Evolutionary conservation across 805 yeast species (phyloP), one percentile per base, ranked within the genome.

Genomic region (Blastobotrys mokoenaii): DNA sequence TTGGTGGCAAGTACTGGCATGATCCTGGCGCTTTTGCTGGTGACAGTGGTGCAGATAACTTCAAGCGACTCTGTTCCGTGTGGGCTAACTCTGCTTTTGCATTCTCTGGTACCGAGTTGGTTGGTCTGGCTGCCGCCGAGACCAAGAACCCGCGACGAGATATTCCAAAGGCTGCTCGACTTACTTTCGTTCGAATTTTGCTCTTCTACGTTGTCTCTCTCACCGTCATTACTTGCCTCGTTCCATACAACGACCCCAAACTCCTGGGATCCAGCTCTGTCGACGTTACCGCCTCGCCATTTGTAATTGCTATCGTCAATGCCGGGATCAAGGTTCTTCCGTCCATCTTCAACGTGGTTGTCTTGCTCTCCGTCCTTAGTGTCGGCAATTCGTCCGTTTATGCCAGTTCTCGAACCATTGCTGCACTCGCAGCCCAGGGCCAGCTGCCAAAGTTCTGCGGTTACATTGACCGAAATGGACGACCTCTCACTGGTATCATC

Each of bases 151-250:
- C 88, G 44, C 69, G 84, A 56, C 70, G 69, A 46, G 64, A 82
- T 2, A 70, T 81, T 48, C 87, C 87, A 37, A 72, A 72, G 45
- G 86, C 88, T 32, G 78, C 82, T 47, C 82, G 82, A 60, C 86
- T 82, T 63, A 84, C 81, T 1, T 81, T 84, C 64, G 81, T 87
- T 86, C 70, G 88, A 64, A 80, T 83, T 49, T 65, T 79, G 14
- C 62, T 80, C 52, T 82, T 82, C 59, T 83, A 83, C 64, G 70
- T 83, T 59, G 60, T 69, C 12, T 69, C 77, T 52, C 73, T 61
- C 60, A 79, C 63, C 47, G 69, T 71, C 56, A 75, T 68, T 55
- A 81, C 85, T 42, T 75, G 82, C 52, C 68, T 83, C 46, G 90
- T 85, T 14, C 89, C 90, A 12, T 82, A 71, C 58, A 69, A 67